phyloP scores from a whole-genome alignment of 2,329 filamentous ascomycete genomes.

The Stylonectria norvegica region DNA sequence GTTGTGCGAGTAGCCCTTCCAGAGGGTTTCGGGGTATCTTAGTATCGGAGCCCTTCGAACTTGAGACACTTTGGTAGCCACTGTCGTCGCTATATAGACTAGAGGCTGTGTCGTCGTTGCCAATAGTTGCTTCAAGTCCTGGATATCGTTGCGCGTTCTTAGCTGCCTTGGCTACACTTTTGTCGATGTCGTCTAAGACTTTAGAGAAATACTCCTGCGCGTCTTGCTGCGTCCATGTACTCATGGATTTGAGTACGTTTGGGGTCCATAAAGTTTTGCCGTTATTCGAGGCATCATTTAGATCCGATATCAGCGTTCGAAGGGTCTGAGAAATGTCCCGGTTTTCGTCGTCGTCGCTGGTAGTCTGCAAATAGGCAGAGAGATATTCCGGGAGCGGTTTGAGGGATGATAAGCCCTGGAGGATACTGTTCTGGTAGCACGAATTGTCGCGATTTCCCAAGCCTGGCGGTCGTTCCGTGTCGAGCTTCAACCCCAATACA shows the following conservation, averaged over 20 bases:
- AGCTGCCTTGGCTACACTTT: conserved; percentile 59
- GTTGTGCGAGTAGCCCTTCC: conserved; percentile 82
- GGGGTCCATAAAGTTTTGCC: conserved; percentile 81
- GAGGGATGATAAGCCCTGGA: conserved; percentile 79
- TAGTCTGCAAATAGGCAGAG: conserved; percentile 37
- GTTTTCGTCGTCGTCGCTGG: conserved; percentile 25
- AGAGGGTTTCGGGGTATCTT: conserved; percentile 66
- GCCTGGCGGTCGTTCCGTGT: conserved; percentile 55
- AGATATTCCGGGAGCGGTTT: conserved; percentile 67
- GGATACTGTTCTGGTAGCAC: conserved; percentile 95
- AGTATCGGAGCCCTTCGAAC: conserved; percentile 36
- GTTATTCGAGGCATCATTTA: conserved; percentile 68
- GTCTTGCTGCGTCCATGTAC: conserved; percentile 93
- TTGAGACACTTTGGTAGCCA: conserved; percentile 49
- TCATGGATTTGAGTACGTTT: conserved; percentile 80
- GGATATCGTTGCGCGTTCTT: conserved; percentile 25
- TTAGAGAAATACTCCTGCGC: conserved; percentile 97
- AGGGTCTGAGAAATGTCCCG: conserved; percentile 49
- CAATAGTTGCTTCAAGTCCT: conserved; percentile 41
- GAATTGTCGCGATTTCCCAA: conserved; percentile 92
- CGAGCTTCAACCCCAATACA: conserved; percentile 37
- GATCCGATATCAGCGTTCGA: conserved; percentile 61
- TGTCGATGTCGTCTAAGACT: conserved; percentile 79
- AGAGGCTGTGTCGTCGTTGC: conserved; percentile 38
- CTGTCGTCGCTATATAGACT: conserved; percentile 56